Evolutionary conservation across 1,139 yeast genomes (phyloP), one percentile per base, ranked within the genome.

Genomic region (Yamadazyma mexicana): DNA sequence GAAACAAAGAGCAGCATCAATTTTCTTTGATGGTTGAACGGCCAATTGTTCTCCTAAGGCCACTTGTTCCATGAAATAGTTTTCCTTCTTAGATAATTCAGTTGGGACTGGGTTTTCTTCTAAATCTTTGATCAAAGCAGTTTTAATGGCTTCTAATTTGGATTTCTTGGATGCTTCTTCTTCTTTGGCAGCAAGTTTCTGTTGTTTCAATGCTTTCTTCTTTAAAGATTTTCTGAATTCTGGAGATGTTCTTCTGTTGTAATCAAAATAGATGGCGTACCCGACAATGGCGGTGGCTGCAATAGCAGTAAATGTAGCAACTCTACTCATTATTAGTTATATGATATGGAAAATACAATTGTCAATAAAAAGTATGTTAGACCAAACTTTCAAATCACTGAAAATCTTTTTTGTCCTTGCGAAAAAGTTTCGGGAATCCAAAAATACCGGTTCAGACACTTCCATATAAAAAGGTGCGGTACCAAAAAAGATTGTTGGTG

Each of bases 191-290:
- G 76, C 76, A 57, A 74, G 66, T 56, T 80, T 79, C 54, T 76
- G 67, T 46, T 80, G 83, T 60, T 75, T 77, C 57, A 70, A 73
- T 44, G 81, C 76, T 56, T 78, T 75, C 62, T 78, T 80, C 61
- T 78, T 80, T 55, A 91, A 75, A 40, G 77, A 61, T 58, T 77
- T 81, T 74, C 98, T 86, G 76, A 92, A 92, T 38, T 80, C 85
- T 17, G 85, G 65, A 42, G 86, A 81, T 64, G 75, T 75, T 72
- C 98, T 87, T 69, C 98, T 87, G 66, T 77, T 78, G 73, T 89
- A 87, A 67, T 92, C 98, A 58, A 92, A 92, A 71, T 87, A 92
- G 34, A 81, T 71, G 43, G 94, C 88, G 64, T 92, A 92, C 14
- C 89, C 91, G 39, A 83, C 69, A 43, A 69, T 49, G 17, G 81